phyloP scores from a whole-genome alignment of 805 yeast species.

The Spathaspora arborariae region DNA sequence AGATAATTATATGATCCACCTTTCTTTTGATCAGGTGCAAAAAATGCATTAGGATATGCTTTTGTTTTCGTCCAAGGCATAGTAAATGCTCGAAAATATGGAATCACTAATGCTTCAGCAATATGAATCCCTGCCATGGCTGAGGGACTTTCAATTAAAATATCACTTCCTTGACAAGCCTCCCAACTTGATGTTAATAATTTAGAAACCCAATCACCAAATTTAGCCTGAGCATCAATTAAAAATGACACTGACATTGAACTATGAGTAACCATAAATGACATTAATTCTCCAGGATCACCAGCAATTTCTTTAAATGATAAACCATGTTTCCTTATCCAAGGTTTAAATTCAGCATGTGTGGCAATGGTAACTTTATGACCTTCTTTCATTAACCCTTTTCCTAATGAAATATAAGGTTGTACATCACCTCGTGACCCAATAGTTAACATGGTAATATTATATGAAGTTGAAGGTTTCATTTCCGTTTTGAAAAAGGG shows the following conservation, averaged over 20 bases:
- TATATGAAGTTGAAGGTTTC: constrained; percentile 51
- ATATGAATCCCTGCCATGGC: constrained; percentile 95
- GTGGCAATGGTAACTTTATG: constrained; percentile 83
- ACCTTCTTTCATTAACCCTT: constrained; percentile 75
- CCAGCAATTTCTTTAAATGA: constrained; percentile 80
- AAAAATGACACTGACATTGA: constrained; percentile 78
- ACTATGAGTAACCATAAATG: constrained; percentile 89
- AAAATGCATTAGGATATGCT: constrained; percentile 94
- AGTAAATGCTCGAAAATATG: constrained; percentile 92
- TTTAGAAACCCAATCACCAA: constrained; percentile 79
- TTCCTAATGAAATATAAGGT: constrained; percentile 88
- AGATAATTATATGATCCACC: constrained; percentile 92
- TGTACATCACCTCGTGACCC: constrained; percentile 98
- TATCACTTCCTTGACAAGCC: constrained; percentile 80
- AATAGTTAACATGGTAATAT: constrained; percentile 73
- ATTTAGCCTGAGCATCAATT: constrained; percentile 76
- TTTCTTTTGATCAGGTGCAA: constrained; percentile 88
- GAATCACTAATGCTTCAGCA: constrained; percentile 86
- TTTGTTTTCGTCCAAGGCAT: constrained; percentile 98
- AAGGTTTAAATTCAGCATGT: constrained; percentile 73
- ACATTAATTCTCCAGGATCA: constrained; percentile 87
- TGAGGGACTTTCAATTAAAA: constrained; percentile 91
- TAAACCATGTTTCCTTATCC: constrained; percentile 68
- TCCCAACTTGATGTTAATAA: constrained; percentile 73
- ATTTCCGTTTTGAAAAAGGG: constrained; percentile 50